Percentiles rank a stretch among this genome's conserved stretches.
Conservation (phyloP, 2,329 filamentous ascomycete species). For the Periglandula ipomoeae region DNA sequence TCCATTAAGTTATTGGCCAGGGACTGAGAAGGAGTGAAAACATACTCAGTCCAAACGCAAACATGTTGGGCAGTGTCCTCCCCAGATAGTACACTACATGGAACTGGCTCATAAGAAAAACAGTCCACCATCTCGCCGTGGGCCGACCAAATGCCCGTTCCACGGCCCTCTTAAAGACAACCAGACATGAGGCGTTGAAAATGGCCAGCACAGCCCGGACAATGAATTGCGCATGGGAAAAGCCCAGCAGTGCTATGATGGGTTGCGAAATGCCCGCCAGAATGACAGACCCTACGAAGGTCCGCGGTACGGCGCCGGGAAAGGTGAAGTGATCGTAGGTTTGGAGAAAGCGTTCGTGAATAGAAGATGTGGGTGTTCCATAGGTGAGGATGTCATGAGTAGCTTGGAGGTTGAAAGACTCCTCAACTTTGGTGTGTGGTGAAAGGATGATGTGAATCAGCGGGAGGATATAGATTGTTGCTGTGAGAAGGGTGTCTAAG, state of each 20-base stretch:
- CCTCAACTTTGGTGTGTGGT: conserved; percentile 95
- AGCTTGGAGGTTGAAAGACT: conserved; percentile 96
- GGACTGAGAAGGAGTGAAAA: conserved; percentile 12
- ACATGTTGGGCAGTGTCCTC: conserved; percentile 90
- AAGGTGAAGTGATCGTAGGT: conserved; percentile 87
- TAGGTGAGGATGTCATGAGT: conserved; percentile 81
- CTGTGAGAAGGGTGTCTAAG: conserved; percentile 18
- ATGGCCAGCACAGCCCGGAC: conserved; percentile 71
- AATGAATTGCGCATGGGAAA: conserved; percentile 47
- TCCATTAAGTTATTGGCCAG: too few relatives aligned
- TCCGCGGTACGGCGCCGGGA: conserved; percentile 82
- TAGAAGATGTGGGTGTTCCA: conserved; percentile 52
- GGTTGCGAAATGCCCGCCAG: conserved; percentile 67
- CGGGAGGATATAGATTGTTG: conserved; percentile 46
- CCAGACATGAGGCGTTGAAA: conserved; percentile 61
- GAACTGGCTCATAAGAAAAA: conserved; percentile 77
- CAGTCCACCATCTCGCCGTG: conserved; percentile 68
- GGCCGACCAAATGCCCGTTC: conserved; percentile 57
- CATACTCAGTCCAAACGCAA: conserved; percentile 80
- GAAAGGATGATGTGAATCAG: conserved; percentile 60
- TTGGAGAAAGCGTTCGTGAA: conserved; percentile 38
- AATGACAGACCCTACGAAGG: conserved; percentile 73
- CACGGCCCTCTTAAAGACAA: conserved; percentile 56
- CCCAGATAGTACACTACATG: conserved; percentile 91
- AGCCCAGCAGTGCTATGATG: conserved; percentile 46